Base-by-base conservation (phyloP, 2,329 filamentous ascomycete genomes). In the Penicillium sp. region DNA sequence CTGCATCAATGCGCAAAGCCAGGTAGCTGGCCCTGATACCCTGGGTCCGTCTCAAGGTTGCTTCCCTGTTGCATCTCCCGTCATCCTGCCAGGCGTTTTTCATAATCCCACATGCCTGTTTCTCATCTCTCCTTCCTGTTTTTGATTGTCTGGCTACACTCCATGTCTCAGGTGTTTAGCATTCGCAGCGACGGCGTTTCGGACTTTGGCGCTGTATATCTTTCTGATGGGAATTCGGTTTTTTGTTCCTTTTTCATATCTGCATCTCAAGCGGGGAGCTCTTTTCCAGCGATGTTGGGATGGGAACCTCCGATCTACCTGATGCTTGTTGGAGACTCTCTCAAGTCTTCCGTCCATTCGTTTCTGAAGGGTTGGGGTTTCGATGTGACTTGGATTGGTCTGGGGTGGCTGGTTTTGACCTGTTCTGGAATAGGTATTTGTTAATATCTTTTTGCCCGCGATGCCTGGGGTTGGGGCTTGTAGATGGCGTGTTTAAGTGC, bases 361-460 rank as follows among this genome's bases (percentile, higher is more conserved):
- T n/a, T 50, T 50, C 4, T 22, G 35, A 13, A 9, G 33, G 33
- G 2, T 33, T 47, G 33, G 27, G 46, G 31, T 11, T 11, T 22
- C 18, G 16, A 2, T 10, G 10, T 31, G 24, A 27, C 24, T 31
- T 49, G 16, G 6, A 6, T 19, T 18, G 24, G 24, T 19, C 19
- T 37, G 4, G 33, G 19, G 31, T 36, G 33, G n/a, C 7, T 50
- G 33, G n/a, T 36, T 14, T 22, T 36, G 47, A 18, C 47, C 18
- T 50, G 19, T 50, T 37, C 47, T 50, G 33, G 47, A 50, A 50
- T 37, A 18, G 33, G 47, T 50, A 50, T 37, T 50, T 36, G 47
- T 50, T 50, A 37, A 50, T 50, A 47, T 7, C 4, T 6, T 41
- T n/a, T 11, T 41, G 18, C 24, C 24, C 24, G 24, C 24, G 6